phyloP scores from a whole-genome alignment of 257 asterid genomes.

The Eustoma russellianum region DNA sequence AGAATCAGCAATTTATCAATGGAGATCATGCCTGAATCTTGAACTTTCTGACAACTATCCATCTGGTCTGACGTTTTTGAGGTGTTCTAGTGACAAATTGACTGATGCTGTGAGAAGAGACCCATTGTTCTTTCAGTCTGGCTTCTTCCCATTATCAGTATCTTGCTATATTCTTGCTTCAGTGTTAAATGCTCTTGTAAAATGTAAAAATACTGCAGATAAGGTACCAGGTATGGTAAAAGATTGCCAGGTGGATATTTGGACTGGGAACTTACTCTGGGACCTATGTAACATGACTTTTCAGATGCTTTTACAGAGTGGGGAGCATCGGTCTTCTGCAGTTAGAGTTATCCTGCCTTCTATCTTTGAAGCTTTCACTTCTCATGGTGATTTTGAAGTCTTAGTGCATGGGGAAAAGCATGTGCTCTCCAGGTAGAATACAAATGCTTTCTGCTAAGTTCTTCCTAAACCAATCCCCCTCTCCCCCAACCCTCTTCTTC shows the following conservation, averaged over 20 bases:
- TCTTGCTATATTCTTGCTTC: conserved; percentile 57
- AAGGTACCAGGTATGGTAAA: conserved; percentile 22
- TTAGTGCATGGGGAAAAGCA: conserved; percentile 37
- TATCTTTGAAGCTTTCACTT: conserved; percentile 49
- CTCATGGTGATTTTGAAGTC: conserved; percentile 32
- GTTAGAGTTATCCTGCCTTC: conserved; percentile 63
- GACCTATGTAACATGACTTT: conserved; percentile 58
- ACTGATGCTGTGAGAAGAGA: conserved; percentile 19
- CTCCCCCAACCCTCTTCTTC: no score
- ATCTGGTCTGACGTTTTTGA: conserved; percentile 15
- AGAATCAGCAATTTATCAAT: conserved; percentile 36
- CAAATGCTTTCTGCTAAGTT: conserved; percentile 3
- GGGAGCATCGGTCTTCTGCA: conserved; percentile 70
- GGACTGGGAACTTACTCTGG: conserved; percentile 72
- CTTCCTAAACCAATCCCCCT: no score
- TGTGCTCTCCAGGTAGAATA: conserved; percentile 48
- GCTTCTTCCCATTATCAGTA: conserved; percentile 43
- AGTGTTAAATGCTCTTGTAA: conserved; percentile 49
- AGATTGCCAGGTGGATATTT: conserved; percentile 19
- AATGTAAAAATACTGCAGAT: conserved; percentile 20
- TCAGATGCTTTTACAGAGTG: conserved; percentile 56
- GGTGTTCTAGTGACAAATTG: conserved; percentile 21
- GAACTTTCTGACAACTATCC: conserved; percentile 21
- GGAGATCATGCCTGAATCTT: conserved; percentile 31
- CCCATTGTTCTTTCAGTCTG: conserved; percentile 21